These are phyloP conservation scores for Obelidium mucronatum DNA, from an alignment of 192 early-diverging fungal genomes.

Conservation along the genomic window DNA sequence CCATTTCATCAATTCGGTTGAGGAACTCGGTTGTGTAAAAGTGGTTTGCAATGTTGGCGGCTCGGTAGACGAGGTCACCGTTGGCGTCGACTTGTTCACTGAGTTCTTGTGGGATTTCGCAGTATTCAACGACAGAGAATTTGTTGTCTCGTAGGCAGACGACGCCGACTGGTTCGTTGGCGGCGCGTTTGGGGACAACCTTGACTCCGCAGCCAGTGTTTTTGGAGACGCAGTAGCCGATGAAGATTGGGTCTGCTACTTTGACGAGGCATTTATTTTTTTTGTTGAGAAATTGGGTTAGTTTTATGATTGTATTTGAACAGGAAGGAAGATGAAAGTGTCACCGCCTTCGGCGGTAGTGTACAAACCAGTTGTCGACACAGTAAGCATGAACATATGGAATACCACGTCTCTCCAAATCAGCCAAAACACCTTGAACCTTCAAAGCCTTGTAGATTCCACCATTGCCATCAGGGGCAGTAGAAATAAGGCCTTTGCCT, in stretches of 20 bases:
- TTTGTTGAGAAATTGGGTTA: no score
- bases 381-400: constrained; percentile 94
- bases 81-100: constrained; percentile 71
- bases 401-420: constrained; percentile 83
- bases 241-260: constrained; percentile 95
- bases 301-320: no score
- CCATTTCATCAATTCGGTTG: constrained; percentile 82
- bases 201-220: constrained; percentile 95
- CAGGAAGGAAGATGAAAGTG: no score
- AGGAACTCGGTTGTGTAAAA: constrained; percentile 95
- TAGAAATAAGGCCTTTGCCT: constrained; percentile 60
- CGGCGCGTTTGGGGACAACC: constrained; percentile 86
- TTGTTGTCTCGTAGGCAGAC: constrained; percentile 87
- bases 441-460: constrained; percentile 96
- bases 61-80: constrained; percentile 80
- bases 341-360: no score
- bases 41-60: constrained; percentile 99
- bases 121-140: constrained; percentile 95
- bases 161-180: constrained; percentile 94
- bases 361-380: constrained; percentile 87
- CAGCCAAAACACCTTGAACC: constrained; percentile 78
- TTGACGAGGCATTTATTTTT: constrained; percentile 71
- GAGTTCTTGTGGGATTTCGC: constrained; percentile 84
- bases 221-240: constrained; percentile 90
- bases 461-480: constrained; percentile 78